Evolutionary conservation across 305 asterid genomes (phyloP), one percentile per base, ranked within the genome.

Genomic region (Solanum hybrid): DNA sequence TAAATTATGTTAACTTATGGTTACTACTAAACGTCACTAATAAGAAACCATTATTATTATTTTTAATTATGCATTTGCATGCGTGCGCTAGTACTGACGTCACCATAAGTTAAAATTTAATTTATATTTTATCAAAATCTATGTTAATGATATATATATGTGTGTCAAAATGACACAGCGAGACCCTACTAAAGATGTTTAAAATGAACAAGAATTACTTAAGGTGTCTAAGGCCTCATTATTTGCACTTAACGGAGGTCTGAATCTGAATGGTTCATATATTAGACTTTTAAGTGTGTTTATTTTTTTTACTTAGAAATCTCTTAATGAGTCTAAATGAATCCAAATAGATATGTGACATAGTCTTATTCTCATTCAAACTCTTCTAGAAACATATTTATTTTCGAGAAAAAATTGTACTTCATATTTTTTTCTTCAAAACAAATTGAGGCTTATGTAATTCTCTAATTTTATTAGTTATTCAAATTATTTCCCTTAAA

Each of bases 21-120:
- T 28, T 75, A 67, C 74, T 78, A 90, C 26, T 33, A 88, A 73
- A 89, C 73, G 83, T 90, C 89, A 87, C 87, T 71, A 86, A 67
- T 73, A 73, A 73, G 78, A 78, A 61, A 88, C 61, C 35, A 34
- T 18, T 85, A 78, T 67, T 79, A 37, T 69, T 57, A 18, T 26
- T 39, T 75, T 86, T 87, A 84, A 77, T 61, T 22, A 4, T 51
- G 42, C 28, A 82, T 29, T 51, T 91, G 92, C 91, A 87, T 93
- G 87, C 87, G 26, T 36, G 86, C 91, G 90, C 92, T 89, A 86
- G 87, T 90, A 76, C 92, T 93, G 92, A 90, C 92, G 93, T 81
- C 75, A 39, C 76, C 71, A 34, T 84, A 64, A 64, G 28, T 64
- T 67, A n/a, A n/a, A 4, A 51, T 16, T 51, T 51, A 14, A 51